phyloP scores from a whole-genome alignment of 2,329 filamentous ascomycete genomes.

The Rhexocercosporidium sp. region DNA sequence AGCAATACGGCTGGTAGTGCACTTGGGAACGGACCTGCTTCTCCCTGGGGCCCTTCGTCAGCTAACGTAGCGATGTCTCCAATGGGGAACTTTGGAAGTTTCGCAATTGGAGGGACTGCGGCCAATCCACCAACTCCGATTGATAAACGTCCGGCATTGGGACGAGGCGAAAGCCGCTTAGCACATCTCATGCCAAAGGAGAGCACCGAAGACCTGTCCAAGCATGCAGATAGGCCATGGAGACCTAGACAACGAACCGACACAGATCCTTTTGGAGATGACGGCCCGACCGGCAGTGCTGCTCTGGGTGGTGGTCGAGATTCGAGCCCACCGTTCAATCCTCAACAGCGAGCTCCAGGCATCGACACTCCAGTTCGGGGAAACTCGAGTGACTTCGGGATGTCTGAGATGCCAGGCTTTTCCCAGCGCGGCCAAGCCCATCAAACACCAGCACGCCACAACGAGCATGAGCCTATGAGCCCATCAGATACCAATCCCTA shows the following conservation, averaged over 20 bases:
- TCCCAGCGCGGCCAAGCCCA: constrained; percentile 50
- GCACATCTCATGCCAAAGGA: constrained; percentile 85
- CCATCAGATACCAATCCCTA: constrained; percentile 97
- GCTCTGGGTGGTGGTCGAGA: constrained; percentile 79
- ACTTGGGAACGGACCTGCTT: constrained; percentile 49
- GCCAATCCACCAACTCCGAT: constrained; percentile 58
- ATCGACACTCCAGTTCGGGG: constrained; percentile 50
- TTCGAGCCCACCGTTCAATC: constrained; percentile 57
- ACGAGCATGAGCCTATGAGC: constrained; percentile 76
- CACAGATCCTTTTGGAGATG: constrained; percentile 76
- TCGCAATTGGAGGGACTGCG: constrained; percentile 66
- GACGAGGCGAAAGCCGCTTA: constrained; percentile 80
- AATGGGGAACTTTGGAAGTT: constrained; percentile 89
- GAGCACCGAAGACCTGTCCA: constrained; percentile 66
- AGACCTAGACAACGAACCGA: constrained; percentile 69
- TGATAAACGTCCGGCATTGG: constrained; percentile 75
- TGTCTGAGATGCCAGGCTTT: constrained; percentile 63
- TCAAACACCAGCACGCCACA: constrained; percentile 45
- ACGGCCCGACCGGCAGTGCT: constrained; percentile 70
- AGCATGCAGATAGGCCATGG: constrained; percentile 62
- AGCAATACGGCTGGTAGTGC: constrained; percentile 58
- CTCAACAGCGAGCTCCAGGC: constrained; percentile 48
- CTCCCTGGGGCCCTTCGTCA: constrained; percentile 51
- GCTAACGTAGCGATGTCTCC: constrained; percentile 68
- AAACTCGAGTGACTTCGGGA: constrained; percentile 62